Percentiles rank a stretch among this genome's conserved stretches.
These are phyloP conservation scores for Dentiscutata heterogama DNA, from an alignment of 371 early-diverging fungal species.

Conservation along the genomic window DNA sequence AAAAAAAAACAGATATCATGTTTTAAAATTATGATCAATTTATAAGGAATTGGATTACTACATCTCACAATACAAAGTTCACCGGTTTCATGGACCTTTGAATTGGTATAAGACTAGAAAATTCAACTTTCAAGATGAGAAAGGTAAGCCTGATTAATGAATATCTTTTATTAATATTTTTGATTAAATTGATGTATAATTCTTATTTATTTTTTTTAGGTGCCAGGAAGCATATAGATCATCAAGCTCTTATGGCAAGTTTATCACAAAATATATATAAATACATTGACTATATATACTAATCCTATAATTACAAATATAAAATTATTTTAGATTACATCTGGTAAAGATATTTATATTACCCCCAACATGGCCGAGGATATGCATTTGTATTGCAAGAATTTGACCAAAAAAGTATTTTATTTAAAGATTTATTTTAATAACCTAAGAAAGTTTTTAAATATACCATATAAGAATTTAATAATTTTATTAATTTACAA, in stretches of 20 bases:
- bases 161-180: neutral
- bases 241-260: slow-evolving; percentile 30
- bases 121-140: slow-evolving; percentile 56
- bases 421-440: no score
- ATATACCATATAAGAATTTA: no score
- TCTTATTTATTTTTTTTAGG: neutral
- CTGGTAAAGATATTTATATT: neutral
- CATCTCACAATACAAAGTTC: slow-evolving; percentile 47
- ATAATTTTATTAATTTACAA: no score
- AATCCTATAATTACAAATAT: neutral
- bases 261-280: neutral
- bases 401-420: slow-evolving; percentile 15
- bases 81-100: slow-evolving; percentile 55
- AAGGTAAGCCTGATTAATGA: slow-evolving; percentile 18
- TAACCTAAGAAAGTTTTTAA: no score
- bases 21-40: slow-evolving; percentile 4
- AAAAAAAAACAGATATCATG: neutral
- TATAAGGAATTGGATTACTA: slow-evolving; percentile 54
- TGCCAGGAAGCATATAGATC: slow-evolving; percentile 35
- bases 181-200: neutral
- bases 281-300: neutral
- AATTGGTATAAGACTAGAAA: slow-evolving; percentile 56
- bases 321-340: neutral
- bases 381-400: slow-evolving; percentile 31
- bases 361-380: neutral